Evolutionary conservation across 108 stramenopile species (phyloP), one percentile per base, ranked within the genome.

Genomic region (Mayamaea pseudoterrestris): DNA sequence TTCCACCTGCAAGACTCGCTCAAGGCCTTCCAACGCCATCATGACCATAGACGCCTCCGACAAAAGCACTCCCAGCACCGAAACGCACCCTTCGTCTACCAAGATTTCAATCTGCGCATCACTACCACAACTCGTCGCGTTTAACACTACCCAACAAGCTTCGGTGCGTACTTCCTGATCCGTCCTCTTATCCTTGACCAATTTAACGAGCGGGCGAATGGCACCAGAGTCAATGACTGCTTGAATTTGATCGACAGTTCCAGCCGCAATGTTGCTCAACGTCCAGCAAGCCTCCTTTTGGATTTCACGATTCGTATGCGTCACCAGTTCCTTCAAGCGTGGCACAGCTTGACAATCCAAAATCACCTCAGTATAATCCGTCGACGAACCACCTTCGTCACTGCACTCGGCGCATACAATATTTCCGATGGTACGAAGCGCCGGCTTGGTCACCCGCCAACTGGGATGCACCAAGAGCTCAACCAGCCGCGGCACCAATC

Each of bases 281-380:
- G 96, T 96, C 96, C 96, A 96, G 43, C 94, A 85, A 5, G 94
- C 93, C 66, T 97, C 96, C 66, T 97, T 97, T 62, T 94, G 93
- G 27, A 97, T 95, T 61, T 95, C 96, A 1, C 93, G 80, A 58
- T 95, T 94, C 56, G 44, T 63, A 51, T 94, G 93, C 22, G 70
- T 73, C 27, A 95, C 73, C 43, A 97, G 73, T 42, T 77, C 66
- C 35, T 73, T 72, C 36, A 97, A 62, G 24, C 75, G 65, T 0
- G 90, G 93, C 0, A 97, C 92, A 3, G 93, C 94, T 20, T 81
- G 70, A 41, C 84, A 91, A 47, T 93, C 90, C 25, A 95, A 66
- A 51, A 97, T 89, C 24, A 86, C 66, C 55, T 95, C 90, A 3
- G 96, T 97, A 53, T 90, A 97, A 54, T 97, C 96, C 23, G 80